Percentiles rank a stretch among this genome's conserved stretches.
Conservation (phyloP, 257 asterid species). For the Solanum medicagineum region DNA sequence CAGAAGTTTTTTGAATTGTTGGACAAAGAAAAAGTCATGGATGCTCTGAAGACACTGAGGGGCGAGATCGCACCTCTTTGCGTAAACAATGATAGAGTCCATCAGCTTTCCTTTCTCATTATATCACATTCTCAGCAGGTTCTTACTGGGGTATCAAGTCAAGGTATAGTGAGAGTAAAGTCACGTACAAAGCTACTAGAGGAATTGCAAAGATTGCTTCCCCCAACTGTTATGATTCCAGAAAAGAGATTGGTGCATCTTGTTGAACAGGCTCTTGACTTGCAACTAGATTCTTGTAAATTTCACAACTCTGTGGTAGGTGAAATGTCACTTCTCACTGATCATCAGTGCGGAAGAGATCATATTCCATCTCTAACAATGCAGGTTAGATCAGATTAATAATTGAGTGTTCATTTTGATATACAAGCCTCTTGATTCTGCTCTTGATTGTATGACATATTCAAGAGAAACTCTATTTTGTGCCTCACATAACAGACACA, state of each 20-base stretch:
- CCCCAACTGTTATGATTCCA: slow-evolving; percentile 62
- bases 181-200: slow-evolving; percentile 49
- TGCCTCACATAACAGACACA: neutral
- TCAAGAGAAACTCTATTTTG: neutral
- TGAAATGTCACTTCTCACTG: slow-evolving; percentile 61
- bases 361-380: slow-evolving; percentile 64
- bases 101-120: slow-evolving; percentile 50
- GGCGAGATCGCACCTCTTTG: slow-evolving; percentile 58
- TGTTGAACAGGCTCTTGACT: slow-evolving; percentile 75
- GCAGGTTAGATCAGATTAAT: slow-evolving; percentile 37
- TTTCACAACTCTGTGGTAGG: slow-evolving; percentile 54
- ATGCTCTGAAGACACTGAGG: slow-evolving; percentile 70
- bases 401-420: neutral
- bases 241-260: slow-evolving; percentile 71
- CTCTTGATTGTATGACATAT: neutral
- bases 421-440: neutral
- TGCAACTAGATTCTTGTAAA: slow-evolving; percentile 61
- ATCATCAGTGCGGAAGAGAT: slow-evolving; percentile 74
- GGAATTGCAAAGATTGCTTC: slow-evolving; percentile 63
- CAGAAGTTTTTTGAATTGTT: slow-evolving; percentile 68
- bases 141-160: slow-evolving; percentile 21
- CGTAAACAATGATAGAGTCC: slow-evolving; percentile 36
- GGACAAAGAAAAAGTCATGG: slow-evolving; percentile 46
- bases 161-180: slow-evolving; percentile 21
- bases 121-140: slow-evolving; percentile 31